These are phyloP conservation scores for Ophiostoma pallidulum DNA, from an alignment of 2,329 filamentous ascomycete species.

Conservation along the genomic window DNA sequence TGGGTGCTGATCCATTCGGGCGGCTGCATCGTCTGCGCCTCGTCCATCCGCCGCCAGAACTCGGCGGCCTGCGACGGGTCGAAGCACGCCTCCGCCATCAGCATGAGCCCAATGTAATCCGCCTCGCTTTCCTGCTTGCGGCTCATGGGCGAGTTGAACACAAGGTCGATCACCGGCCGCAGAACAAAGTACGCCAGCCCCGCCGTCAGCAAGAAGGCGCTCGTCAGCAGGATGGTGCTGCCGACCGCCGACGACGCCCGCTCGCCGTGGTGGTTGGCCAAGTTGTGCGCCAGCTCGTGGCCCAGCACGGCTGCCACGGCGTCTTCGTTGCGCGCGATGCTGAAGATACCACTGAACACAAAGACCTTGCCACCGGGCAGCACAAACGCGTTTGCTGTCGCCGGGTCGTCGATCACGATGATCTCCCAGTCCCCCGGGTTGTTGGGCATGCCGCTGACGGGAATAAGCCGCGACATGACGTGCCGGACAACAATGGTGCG, in stretches of 20 bases:
- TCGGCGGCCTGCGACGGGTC: conserved; percentile 56
- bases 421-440: conserved; percentile 55
- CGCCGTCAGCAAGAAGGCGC: conserved; percentile 38
- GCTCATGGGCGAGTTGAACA: conserved; percentile 59
- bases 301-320: conserved; percentile 66
- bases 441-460: conserved; percentile 51
- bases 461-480: conserved; percentile 58
- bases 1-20: conserved; percentile 71
- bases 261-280: conserved; percentile 60
- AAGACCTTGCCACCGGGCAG: conserved; percentile 73
- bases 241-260: conserved; percentile 45
- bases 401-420: conserved; percentile 59
- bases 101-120: conserved; percentile 71
- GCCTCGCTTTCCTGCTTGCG: conserved; percentile 67
- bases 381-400: conserved; percentile 65
- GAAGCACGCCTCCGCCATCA: conserved; percentile 75
- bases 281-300: conserved; percentile 71
- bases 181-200: conserved; percentile 32
- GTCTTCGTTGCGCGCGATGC: conserved; percentile 56
- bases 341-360: conserved; percentile 63
- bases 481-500: conserved; percentile 47
- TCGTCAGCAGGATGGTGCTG: conserved; percentile 41
- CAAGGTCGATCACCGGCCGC: conserved; percentile 47
- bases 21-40: conserved; percentile 35
- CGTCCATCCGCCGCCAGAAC: conserved; percentile 61